Evolutionary conservation across 345 rosid species (phyloP).

Genomic region (Toxicodendron radicans): DNA sequence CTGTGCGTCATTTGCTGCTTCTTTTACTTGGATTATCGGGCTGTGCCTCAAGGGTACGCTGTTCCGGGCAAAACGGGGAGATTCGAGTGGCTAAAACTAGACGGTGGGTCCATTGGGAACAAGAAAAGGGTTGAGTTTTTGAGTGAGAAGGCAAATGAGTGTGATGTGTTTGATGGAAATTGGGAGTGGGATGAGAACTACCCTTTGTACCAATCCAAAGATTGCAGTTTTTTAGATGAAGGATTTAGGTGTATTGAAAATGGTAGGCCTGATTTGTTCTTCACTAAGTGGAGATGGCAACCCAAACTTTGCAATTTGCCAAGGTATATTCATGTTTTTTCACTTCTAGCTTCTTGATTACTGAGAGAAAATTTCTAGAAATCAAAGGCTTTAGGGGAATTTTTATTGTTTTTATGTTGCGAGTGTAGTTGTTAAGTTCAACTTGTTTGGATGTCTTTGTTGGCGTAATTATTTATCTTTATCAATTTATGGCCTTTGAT

Average conservation of each 20-base stretch:
- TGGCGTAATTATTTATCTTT: slow-evolving; percentile 9
- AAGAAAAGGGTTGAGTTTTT: slow-evolving; percentile 55
- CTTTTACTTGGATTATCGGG: slow-evolving; percentile 69
- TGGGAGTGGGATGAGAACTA: slow-evolving; percentile 97
- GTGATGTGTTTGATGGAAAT: slow-evolving; percentile 80
- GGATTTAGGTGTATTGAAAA: slow-evolving; percentile 88
- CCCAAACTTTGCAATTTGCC: slow-evolving; percentile 79
- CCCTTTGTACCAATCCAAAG: slow-evolving; percentile 83
- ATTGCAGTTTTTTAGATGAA: slow-evolving; percentile 74
- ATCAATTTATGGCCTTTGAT: slow-evolving; percentile 1
- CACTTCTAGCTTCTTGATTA: neutral
- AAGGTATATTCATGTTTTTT: slow-evolving; percentile 44
- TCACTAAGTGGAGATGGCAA: slow-evolving; percentile 97
- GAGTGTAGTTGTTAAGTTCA: neutral
- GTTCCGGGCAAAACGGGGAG: slow-evolving; percentile 56
- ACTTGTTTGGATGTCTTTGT: neutral
- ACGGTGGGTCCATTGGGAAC: slow-evolving; percentile 27
- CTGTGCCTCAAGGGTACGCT: slow-evolving; percentile 42
- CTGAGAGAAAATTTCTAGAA: neutral
- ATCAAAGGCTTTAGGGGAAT: neutral
- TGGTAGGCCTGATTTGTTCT: slow-evolving; percentile 85
- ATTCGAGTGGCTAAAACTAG: slow-evolving; percentile 57
- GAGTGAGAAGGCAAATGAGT: slow-evolving; percentile 49
- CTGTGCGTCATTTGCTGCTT: slow-evolving; percentile 59
- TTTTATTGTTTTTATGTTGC: neutral